Conservation (phyloP, 371 early-diverging fungal genomes). For the Rhizopus stolonifer region DNA sequence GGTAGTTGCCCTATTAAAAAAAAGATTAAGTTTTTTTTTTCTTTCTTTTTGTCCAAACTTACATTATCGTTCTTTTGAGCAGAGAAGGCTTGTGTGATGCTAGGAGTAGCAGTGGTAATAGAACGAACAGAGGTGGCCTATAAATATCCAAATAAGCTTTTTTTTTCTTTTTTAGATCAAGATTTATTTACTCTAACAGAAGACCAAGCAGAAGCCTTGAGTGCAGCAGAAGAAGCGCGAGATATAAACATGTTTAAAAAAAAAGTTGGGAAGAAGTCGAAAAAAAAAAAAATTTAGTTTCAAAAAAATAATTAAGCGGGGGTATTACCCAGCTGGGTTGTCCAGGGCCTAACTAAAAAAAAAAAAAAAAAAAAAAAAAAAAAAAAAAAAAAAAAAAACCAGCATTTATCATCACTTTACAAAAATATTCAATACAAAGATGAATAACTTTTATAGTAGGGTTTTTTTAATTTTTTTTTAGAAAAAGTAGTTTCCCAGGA, state of each 20-base stretch:
- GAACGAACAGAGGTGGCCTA: slow-evolving; percentile 47
- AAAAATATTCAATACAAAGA: not conserved
- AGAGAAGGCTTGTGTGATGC: slow-evolving; percentile 63
- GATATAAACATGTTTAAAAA: slow-evolving; percentile 34
- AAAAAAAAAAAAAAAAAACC: not conserved
- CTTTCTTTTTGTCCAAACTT: slow-evolving; percentile 13
- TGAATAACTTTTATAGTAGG: not conserved
- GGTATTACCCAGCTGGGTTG: slow-evolving; percentile 8
- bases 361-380: not conserved
- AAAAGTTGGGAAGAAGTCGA: slow-evolving; percentile 21
- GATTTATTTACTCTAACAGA: slow-evolving; percentile 29
- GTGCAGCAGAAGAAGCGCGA: slow-evolving; percentile 33
- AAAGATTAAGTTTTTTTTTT: not conserved
- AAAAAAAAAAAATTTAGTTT: slow-evolving; percentile 19
- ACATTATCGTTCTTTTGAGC: slow-evolving; percentile 68
- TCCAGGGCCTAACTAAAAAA: slow-evolving; percentile 4
- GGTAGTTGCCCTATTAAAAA: slow-evolving; percentile 67
- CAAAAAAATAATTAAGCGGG: slow-evolving; percentile 21
- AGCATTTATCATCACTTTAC: not conserved
- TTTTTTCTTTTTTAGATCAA: not conserved
- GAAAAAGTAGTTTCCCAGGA: not conserved
- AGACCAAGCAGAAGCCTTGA: slow-evolving; percentile 33
- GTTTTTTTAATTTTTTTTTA: not conserved
- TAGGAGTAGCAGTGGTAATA: slow-evolving; percentile 56
- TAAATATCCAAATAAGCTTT: not conserved